phyloP scores from a whole-genome alignment of 139 green algal species.

The Chlorella sp. region DNA sequence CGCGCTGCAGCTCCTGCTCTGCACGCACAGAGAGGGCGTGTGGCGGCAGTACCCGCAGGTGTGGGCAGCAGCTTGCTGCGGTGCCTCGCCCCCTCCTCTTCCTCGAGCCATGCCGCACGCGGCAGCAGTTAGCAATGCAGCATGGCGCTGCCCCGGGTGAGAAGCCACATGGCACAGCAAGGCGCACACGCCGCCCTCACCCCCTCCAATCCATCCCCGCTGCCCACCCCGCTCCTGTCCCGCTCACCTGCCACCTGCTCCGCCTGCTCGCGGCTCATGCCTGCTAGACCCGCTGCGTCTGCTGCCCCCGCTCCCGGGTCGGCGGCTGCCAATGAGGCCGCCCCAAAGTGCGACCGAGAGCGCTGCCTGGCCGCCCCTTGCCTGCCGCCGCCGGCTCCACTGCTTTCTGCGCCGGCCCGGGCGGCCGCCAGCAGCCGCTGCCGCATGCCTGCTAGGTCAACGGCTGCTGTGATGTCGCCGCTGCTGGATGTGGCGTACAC shows the following conservation, averaged over 20 bases:
- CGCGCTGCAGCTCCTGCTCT: conserved; percentile 81
- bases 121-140: too few relatives aligned
- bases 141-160: too few relatives aligned
- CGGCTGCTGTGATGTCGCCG: conserved; percentile 8
- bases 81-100: background rate
- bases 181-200: too few relatives aligned
- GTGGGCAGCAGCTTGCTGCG: too few relatives aligned
- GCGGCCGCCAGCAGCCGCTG: conserved; percentile 1
- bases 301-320: background rate
- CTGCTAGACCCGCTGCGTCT: background rate
- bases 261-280: conserved; percentile 12
- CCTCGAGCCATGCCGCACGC: too few relatives aligned
- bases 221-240: background rate
- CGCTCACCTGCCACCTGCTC: conserved; percentile 30
- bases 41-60: background rate
- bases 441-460: conserved; percentile 16
- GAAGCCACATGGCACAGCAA: too few relatives aligned
- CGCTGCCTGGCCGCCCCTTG: background rate
- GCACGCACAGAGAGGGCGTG: background rate
- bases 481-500: background rate
- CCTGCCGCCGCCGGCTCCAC: background rate
- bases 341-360: background rate
- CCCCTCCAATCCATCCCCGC: too few relatives aligned
- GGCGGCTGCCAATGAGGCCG: conserved; percentile 14
- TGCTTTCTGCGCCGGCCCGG: background rate